Evolutionary conservation across 805 yeast genomes (phyloP).

Genomic region (Nakazawaea ishiwadae): DNA sequence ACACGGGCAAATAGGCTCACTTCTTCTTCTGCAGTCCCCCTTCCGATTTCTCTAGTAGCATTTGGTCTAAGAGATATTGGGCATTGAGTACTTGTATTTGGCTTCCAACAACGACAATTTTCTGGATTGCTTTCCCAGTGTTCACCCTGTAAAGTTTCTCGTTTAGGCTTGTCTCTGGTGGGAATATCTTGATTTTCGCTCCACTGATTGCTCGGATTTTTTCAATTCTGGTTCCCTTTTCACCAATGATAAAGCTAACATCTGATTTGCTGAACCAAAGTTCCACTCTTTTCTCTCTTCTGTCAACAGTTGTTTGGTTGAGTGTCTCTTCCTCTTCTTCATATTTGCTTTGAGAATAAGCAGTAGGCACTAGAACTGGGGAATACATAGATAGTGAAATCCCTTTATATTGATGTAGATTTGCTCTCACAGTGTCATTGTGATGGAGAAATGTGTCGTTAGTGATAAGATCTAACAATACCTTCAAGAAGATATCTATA

Average conservation of each 20-base stretch:
- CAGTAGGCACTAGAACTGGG: too few species aligned
- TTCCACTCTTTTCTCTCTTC: too few species aligned
- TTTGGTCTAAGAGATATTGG: conserved; percentile 20
- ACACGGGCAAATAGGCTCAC: too few species aligned
- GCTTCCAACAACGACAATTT: conserved; percentile 27
- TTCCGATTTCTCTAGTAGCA: conserved; percentile 10
- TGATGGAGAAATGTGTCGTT: neutral
- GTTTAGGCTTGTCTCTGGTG: conserved; percentile 20
- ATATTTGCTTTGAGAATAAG: too few species aligned
- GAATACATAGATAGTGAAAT: too few species aligned
- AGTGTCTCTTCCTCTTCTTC: neutral
- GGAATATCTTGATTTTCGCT: conserved; percentile 36
- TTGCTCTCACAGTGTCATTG: neutral
- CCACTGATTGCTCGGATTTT: conserved; percentile 23
- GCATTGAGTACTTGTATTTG: conserved; percentile 22
- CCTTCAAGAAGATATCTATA: neutral
- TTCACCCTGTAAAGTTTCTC: conserved; percentile 11
- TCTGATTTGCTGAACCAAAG: conserved; percentile 24
- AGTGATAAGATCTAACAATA: neutral
- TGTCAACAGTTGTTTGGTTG: too few species aligned
- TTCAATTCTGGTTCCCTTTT: conserved; percentile 34
- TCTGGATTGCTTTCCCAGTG: conserved; percentile 19
- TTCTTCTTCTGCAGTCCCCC: conserved; percentile 1
- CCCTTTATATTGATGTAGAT: neutral
- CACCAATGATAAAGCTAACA: conserved; percentile 39